Evolutionary conservation across 805 yeast genomes (phyloP).

Genomic region (Saccharomycopsis oosterbeekiorum): DNA sequence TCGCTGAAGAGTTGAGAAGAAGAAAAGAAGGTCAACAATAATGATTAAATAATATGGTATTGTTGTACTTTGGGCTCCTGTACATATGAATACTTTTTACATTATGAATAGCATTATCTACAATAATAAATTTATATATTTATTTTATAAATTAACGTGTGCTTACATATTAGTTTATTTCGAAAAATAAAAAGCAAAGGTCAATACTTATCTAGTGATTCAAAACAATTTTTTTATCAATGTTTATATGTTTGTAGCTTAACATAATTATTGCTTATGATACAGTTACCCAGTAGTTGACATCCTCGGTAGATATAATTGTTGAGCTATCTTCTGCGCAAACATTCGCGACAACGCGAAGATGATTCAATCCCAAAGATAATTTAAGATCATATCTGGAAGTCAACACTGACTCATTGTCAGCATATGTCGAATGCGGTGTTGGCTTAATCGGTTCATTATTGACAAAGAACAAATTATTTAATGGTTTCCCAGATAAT

Average conservation of each 20-base stretch:
- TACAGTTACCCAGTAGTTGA: slow-evolving; percentile 34
- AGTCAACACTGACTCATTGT: slow-evolving; percentile 22
- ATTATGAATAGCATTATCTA: background rate
- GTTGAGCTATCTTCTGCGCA: slow-evolving; percentile 19
- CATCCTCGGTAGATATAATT: slow-evolving; percentile 25
- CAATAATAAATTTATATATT: background rate
- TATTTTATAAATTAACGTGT: background rate
- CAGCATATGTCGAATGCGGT: slow-evolving; percentile 33
- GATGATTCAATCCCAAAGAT: slow-evolving; percentile 36
- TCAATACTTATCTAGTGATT: background rate
- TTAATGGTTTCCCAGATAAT: slow-evolving; percentile 31
- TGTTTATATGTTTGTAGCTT: background rate
- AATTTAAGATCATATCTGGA: slow-evolving; percentile 37
- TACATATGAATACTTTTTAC: background rate
- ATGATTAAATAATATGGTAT: background rate
- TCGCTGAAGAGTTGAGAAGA: slow-evolving; percentile 42
- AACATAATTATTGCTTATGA: background rate
- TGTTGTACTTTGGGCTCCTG: background rate
- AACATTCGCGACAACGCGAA: slow-evolving; percentile 19
- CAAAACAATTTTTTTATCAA: background rate
- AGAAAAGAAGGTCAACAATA: slow-evolving; percentile 14
- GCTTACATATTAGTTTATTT: background rate
- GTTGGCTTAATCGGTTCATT: slow-evolving; percentile 36
- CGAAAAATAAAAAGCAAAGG: background rate
- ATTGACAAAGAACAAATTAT: slow-evolving; percentile 32